These are phyloP conservation scores for Salix brachista DNA, from an alignment of 345 rosid genomes.

Conservation along the genomic window DNA sequence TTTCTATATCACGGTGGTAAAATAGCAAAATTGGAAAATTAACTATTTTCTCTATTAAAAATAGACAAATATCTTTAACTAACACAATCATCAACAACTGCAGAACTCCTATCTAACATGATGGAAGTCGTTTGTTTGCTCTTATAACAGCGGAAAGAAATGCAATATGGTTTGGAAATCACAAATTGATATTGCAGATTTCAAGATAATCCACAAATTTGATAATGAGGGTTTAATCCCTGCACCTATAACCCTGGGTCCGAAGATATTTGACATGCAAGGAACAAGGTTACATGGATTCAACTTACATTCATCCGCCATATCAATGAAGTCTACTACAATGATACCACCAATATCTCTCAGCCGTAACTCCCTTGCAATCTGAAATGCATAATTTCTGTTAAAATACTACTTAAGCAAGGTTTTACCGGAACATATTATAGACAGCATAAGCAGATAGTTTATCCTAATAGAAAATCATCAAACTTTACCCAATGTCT, in stretches of 20 bases:
- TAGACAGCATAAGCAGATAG: constrained; percentile 7
- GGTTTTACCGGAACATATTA: constrained; percentile 3
- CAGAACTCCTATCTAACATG: not conserved
- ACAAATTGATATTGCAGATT: not conserved
- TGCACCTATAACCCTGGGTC: not conserved
- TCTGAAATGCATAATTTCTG: constrained; percentile 44
- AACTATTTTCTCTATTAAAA: not conserved
- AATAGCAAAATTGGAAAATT: not conserved
- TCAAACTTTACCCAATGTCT: not conserved
- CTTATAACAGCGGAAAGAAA: not conserved
- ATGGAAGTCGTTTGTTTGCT: not conserved
- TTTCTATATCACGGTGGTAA: not conserved
- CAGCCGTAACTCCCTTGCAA: constrained; percentile 92
- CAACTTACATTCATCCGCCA: constrained; percentile 81
- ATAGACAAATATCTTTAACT: not conserved
- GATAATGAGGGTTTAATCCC: not conserved
- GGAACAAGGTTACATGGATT: constrained; percentile 3
- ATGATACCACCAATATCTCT: constrained; percentile 96
- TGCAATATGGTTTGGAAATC: not conserved
- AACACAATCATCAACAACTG: not conserved
- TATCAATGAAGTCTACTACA: constrained; percentile 96
- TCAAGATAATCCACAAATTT: not conserved
- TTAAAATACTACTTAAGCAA: constrained; percentile 8
- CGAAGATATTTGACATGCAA: not conserved
- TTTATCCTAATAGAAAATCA: not conserved